A percentile compares a stretch with the other conserved stretches of the same genome.
Evolutionary conservation across 148 eudicot genomes (phyloP).

Genomic region (Camellia lanceoleosa): DNA sequence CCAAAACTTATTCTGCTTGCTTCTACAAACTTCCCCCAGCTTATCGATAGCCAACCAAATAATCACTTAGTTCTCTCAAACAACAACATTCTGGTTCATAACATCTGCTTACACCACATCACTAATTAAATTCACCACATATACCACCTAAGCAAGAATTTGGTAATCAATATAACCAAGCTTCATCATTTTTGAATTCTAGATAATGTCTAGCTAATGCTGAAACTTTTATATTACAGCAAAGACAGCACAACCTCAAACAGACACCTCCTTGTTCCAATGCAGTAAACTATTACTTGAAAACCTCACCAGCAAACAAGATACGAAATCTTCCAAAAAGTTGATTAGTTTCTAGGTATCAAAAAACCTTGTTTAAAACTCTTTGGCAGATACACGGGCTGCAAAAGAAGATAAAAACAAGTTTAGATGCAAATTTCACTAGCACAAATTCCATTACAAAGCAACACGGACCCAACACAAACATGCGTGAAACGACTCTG

Average conservation of each 20-base stretch:
- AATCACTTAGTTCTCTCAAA: slow-evolving; percentile 18
- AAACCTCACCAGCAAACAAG: background rate
- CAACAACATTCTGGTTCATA: background rate
- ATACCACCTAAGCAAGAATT: background rate
- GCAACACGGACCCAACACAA: background rate
- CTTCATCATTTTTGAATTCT: background rate
- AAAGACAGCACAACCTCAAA: background rate
- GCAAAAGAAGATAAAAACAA: background rate
- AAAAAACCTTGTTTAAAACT: background rate
- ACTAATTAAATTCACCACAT: background rate
- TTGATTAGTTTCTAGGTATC: background rate
- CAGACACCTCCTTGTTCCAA: background rate
- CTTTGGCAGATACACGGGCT: background rate
- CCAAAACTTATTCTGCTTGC: slow-evolving; percentile 22
- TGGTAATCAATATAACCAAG: slow-evolving; percentile 3
- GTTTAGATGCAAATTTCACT: background rate
- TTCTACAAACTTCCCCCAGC: slow-evolving; percentile 20
- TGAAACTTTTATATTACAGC: background rate
- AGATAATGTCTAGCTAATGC: background rate
- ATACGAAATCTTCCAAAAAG: background rate
- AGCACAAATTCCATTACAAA: background rate
- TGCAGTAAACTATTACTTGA: background rate
- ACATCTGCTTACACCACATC: slow-evolving; percentile 9
- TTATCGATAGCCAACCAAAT: background rate
- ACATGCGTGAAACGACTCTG: no score